Conservation (phyloP, 148 eudicot genomes). For the Chenopodium berlandieri region DNA sequence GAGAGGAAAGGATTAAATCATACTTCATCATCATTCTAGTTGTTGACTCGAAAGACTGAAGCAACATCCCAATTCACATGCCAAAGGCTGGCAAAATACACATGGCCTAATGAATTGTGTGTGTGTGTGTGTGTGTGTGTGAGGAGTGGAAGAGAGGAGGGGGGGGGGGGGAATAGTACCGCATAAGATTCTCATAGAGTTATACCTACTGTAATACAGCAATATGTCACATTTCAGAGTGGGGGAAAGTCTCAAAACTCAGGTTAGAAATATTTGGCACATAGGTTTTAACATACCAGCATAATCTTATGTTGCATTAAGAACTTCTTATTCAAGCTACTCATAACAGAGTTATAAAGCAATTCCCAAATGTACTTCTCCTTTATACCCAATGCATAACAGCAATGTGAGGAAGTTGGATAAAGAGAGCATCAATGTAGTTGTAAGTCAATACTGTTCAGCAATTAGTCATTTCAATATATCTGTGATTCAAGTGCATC, state of each 20-base stretch:
- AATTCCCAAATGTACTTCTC: too few relatives aligned
- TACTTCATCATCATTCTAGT: background rate
- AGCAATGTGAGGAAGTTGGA: background rate
- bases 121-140: too few relatives aligned
- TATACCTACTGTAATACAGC: background rate
- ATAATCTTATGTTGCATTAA: too few relatives aligned
- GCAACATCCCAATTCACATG: background rate
- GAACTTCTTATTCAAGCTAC: too few relatives aligned
- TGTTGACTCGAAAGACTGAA: background rate
- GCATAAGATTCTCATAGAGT: background rate
- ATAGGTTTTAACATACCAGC: too few relatives aligned
- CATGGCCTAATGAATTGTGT: too few relatives aligned
- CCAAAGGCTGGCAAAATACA: background rate
- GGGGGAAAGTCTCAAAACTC: too few relatives aligned
- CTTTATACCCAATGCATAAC: too few relatives aligned
- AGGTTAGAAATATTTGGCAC: too few relatives aligned
- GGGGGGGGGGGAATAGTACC: background rate
- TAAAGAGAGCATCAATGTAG: background rate
- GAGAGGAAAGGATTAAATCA: slow-evolving; percentile 11
- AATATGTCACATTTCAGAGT: too few relatives aligned
- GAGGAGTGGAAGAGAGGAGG: too few relatives aligned
- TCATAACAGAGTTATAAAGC: too few relatives aligned
- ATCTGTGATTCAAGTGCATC: background rate
- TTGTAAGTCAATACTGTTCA: background rate
- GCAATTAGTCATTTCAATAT: background rate